Evolutionary conservation across 306 rosid species (phyloP).

Genomic region (Notholithocarpus densiflorus): DNA sequence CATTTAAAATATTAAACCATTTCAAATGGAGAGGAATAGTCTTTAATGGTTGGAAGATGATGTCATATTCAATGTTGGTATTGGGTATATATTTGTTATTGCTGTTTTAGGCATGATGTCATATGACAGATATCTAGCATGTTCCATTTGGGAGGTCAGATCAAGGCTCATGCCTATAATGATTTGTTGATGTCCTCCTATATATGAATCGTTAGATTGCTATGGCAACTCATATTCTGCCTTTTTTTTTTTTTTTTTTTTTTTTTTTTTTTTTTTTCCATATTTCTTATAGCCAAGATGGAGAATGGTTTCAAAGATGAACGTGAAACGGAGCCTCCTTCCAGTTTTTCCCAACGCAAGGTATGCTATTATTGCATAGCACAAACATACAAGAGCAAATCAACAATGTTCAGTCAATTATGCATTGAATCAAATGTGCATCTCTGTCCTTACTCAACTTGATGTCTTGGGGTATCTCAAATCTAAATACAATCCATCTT

Average conservation of each 20-base stretch:
- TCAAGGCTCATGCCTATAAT: not conserved
- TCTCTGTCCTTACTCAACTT: not conserved
- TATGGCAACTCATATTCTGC: not conserved
- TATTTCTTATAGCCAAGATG: not conserved
- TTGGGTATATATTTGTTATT: too few species aligned
- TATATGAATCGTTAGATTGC: not conserved
- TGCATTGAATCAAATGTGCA: not conserved
- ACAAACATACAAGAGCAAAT: not conserved
- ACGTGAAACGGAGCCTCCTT: not conserved
- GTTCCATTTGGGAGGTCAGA: not conserved
- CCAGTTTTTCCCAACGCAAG: not conserved
- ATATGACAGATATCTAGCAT: not conserved
- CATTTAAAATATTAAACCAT: too few species aligned
- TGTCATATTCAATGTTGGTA: not conserved
- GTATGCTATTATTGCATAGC: not conserved
- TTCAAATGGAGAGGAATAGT: too few species aligned
- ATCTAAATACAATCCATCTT: not conserved
- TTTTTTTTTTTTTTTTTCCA: not conserved
- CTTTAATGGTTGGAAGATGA: not conserved
- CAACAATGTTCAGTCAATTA: not conserved
- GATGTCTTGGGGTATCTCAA: not conserved
- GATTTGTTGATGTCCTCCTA: not conserved
- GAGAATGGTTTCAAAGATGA: not conserved
- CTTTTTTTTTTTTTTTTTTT: not conserved
- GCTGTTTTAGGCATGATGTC: not conserved